Conservation (phyloP, 257 asterid genomes). For the Salvia splendens region DNA sequence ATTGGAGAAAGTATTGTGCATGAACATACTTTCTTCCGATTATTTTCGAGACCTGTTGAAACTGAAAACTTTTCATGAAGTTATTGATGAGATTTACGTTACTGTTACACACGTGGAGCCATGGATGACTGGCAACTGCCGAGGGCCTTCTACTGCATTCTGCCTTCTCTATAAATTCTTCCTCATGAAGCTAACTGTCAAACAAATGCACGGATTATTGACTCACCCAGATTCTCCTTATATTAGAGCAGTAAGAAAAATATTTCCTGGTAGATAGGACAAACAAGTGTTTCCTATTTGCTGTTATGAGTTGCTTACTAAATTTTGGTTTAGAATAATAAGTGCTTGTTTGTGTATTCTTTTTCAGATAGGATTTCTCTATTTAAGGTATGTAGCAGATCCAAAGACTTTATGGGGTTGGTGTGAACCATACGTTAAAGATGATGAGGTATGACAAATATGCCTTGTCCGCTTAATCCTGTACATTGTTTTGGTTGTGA, state of each 20-base stretch:
- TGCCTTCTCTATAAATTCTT: slow-evolving; percentile 94
- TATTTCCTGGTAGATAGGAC: neutral
- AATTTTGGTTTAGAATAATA: slow-evolving; percentile 16
- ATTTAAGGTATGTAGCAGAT: slow-evolving; percentile 82
- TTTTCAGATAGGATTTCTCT: slow-evolving; percentile 80
- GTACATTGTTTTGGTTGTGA: neutral
- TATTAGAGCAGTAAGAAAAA: slow-evolving; percentile 82
- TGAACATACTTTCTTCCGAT: slow-evolving; percentile 97
- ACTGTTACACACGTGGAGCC: slow-evolving; percentile 97
- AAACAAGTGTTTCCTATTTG: neutral
- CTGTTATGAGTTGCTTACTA: neutral
- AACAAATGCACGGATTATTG: slow-evolving; percentile 89
- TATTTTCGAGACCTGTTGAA: slow-evolving; percentile 86
- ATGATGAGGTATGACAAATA: slow-evolving; percentile 80
- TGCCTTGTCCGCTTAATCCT: slow-evolving; percentile 27
- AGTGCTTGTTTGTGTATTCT: slow-evolving; percentile 1
- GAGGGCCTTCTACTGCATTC: slow-evolving; percentile 97
- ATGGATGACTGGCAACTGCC: slow-evolving; percentile 99
- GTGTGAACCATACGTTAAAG: slow-evolving; percentile 83
- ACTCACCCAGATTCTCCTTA: slow-evolving; percentile 87
- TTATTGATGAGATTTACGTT: slow-evolving; percentile 89
- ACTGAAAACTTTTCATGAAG: slow-evolving; percentile 93
- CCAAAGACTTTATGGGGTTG: slow-evolving; percentile 89
- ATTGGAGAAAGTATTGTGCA: slow-evolving; percentile 89
- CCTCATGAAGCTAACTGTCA: slow-evolving; percentile 85